Evolutionary conservation across 139 green algal genomes (phyloP).

Genomic region (Raphidocelis subcapitata): DNA sequence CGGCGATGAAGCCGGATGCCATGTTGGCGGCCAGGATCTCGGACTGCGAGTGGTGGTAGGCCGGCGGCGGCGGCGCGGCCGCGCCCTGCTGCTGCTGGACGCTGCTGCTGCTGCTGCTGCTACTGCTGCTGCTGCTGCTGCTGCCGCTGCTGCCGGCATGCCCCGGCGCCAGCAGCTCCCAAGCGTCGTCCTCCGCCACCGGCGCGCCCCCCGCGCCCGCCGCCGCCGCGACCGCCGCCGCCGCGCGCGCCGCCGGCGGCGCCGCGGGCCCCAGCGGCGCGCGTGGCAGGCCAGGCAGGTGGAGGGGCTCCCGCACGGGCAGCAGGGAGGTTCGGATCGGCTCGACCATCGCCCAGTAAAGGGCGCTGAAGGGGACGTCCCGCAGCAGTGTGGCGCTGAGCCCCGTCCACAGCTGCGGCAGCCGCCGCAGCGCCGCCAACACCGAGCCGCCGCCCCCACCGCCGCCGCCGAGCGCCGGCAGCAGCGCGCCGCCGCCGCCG

Average conservation of each 20-base stretch:
- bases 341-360: constrained; percentile 93
- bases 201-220: too few species aligned
- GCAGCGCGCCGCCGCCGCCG: too few species aligned
- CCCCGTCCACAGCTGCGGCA: constrained; percentile 72
- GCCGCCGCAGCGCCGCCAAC: constrained; percentile 11
- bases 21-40: constrained; percentile 65
- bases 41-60: constrained; percentile 12
- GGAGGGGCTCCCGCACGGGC: too few species aligned
- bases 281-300: too few species aligned
- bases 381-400: constrained; percentile 78
- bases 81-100: too few species aligned
- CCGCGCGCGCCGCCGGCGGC: too few species aligned
- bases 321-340: constrained; percentile 61
- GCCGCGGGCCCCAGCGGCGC: too few species aligned
- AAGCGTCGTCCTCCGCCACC: too few species aligned
- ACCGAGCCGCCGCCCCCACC: too few species aligned
- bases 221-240: too few species aligned
- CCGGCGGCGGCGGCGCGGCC: not conserved
- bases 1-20: constrained; percentile 53
- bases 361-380: constrained; percentile 92
- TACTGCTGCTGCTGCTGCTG: not conserved
- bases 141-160: not conserved
- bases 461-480: too few species aligned
- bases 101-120: too few species aligned
- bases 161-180: not conserved